These are phyloP conservation scores for Ogataea corticis DNA, from an alignment of 805 yeast species.

Conservation along the genomic window DNA sequence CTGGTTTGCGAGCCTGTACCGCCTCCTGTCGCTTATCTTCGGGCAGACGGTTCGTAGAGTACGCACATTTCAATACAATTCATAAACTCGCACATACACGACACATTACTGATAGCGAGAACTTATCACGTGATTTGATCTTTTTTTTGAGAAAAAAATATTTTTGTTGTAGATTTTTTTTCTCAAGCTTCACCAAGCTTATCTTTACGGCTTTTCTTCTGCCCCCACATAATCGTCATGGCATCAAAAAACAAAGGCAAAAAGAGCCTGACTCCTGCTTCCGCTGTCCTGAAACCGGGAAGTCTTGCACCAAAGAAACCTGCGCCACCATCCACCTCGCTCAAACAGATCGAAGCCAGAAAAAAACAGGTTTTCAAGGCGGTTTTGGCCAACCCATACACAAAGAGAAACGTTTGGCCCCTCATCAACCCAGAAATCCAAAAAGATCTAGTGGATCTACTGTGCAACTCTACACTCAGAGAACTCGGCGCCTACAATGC, in stretches of 20 bases:
- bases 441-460: conserved; percentile 31
- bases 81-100: too few relatives aligned
- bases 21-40: conserved; percentile 1
- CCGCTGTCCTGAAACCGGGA: too few relatives aligned
- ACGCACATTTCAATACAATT: not conserved
- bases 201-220: too few relatives aligned
- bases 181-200: too few relatives aligned
- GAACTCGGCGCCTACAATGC: conserved; percentile 18
- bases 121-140: too few relatives aligned
- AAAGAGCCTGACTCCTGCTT: not conserved
- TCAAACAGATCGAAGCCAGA: conserved; percentile 49
- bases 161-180: too few relatives aligned
- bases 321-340: conserved; percentile 6
- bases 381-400: conserved; percentile 61
- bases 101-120: too few relatives aligned
- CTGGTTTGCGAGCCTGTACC: not conserved
- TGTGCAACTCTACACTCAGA: conserved; percentile 13
- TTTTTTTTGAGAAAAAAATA: too few relatives aligned
- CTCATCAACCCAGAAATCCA: conserved; percentile 36
- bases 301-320: not conserved
- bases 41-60: not conserved
- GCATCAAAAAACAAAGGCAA: not conserved
- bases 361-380: conserved; percentile 63
- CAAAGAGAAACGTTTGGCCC: conserved; percentile 46
- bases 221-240: not conserved